These are phyloP conservation scores for Leersia perrieri DNA, from an alignment of 176 grass and related monocot genomes.

Conservation along the genomic window DNA sequence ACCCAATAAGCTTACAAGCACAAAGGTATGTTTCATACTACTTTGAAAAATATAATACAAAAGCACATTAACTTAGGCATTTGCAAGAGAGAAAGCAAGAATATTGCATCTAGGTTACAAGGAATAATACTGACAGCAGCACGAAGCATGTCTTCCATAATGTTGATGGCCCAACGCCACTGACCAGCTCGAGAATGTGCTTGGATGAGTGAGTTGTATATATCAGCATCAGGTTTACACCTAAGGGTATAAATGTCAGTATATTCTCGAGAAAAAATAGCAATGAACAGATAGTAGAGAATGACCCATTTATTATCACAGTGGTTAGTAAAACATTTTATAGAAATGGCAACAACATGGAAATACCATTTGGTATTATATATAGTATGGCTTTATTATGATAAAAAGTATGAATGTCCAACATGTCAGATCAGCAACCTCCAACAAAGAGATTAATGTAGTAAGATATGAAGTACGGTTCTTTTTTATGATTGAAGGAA, in stretches of 20 bases:
- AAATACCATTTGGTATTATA: constrained; percentile 5
- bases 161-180: constrained; percentile 96
- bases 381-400: not conserved
- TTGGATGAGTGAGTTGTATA: constrained; percentile 83
- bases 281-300: constrained; percentile 27
- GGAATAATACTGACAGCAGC: constrained; percentile 66
- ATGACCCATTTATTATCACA: not conserved
- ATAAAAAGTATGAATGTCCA: not conserved
- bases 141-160: constrained; percentile 98
- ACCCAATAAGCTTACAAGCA: not conserved
- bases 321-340: not conserved
- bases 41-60: not conserved
- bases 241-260: constrained; percentile 41
- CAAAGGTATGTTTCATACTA: not conserved
- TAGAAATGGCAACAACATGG: not conserved
- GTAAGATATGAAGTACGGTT: not conserved
- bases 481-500: constrained; percentile 5
- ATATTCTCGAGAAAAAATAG: constrained; percentile 4
- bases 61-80: not conserved
- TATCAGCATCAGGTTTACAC: constrained; percentile 93
- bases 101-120: constrained; percentile 20
- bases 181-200: constrained; percentile 86
- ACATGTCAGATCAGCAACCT: not conserved
- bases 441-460: not conserved
- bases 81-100: constrained; percentile 14